Evolutionary conservation across 805 yeast species (phyloP).

Genomic region (Clavispora phyllophila): DNA sequence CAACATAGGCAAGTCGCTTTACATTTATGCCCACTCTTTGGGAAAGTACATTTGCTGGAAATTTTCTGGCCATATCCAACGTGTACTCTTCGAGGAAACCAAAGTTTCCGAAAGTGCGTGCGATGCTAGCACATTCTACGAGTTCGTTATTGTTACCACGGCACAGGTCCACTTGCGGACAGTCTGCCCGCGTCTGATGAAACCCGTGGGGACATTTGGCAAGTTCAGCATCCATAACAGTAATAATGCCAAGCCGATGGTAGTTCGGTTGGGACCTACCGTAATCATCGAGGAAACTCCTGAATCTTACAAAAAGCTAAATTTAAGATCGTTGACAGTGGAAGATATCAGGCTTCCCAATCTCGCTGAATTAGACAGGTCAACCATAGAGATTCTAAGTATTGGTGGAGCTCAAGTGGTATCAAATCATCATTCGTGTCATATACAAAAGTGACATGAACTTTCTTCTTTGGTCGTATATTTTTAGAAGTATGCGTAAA

Average conservation of each 20-base stretch:
- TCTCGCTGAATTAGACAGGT: background rate
- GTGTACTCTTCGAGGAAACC: background rate
- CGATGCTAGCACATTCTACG: background rate
- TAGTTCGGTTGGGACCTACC: background rate
- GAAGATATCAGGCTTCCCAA: background rate
- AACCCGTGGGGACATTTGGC: background rate
- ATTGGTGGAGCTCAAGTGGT: background rate
- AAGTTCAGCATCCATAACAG: conserved; percentile 9
- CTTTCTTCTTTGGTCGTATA: conserved; percentile 2
- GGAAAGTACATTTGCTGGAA: background rate
- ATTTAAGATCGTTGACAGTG: background rate
- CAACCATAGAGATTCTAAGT: background rate
- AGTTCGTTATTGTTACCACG: background rate
- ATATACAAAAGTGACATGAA: background rate
- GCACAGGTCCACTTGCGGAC: background rate
- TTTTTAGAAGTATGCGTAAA: conserved; percentile 2
- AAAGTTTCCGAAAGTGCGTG: background rate
- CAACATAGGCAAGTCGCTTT: background rate
- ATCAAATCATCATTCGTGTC: background rate
- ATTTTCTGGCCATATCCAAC: background rate
- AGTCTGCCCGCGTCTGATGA: background rate
- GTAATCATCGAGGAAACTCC: background rate
- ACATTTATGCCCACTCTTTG: background rate
- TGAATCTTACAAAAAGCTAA: background rate
- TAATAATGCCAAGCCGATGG: conserved; percentile 13